Percentiles rank a stretch among this genome's conserved stretches.
Conservation (phyloP, 805 yeast genomes). For the Hyphopichia homilentoma region DNA sequence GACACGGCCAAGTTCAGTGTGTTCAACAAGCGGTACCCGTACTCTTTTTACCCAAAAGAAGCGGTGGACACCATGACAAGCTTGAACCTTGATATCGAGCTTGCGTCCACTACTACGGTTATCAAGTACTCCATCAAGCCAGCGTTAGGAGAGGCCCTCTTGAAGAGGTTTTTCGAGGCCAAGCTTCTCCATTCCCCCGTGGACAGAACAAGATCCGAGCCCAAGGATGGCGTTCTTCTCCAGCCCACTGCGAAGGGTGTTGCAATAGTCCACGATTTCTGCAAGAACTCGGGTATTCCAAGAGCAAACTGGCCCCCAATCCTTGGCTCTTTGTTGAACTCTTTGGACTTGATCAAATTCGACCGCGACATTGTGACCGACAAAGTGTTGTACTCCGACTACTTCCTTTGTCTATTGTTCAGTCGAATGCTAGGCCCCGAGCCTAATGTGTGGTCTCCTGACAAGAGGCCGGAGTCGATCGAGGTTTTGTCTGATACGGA, state of each 20-base stretch:
- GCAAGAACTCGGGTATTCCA: conserved; percentile 51
- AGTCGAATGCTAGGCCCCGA: conserved; percentile 55
- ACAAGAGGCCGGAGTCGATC: conserved; percentile 44
- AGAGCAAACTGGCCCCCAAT: conserved; percentile 38
- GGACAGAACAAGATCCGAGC: conserved; percentile 57
- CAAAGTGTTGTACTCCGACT: conserved; percentile 55
- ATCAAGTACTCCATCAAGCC: conserved; percentile 52
- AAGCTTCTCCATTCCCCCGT: conserved; percentile 71
- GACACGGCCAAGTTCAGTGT: conserved; percentile 13
- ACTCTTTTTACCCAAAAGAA: conserved; percentile 46
- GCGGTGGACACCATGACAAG: conserved; percentile 53
- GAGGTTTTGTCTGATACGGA: background rate
- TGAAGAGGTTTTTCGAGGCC: conserved; percentile 54
- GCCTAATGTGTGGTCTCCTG: conserved; percentile 71
- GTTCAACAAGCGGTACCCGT: conserved; percentile 41
- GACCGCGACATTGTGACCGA: conserved; percentile 63
- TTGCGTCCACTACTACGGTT: conserved; percentile 47
- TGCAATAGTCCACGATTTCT: conserved; percentile 59
- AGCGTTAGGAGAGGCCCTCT: conserved; percentile 44
- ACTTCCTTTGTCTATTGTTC: conserved; percentile 64
- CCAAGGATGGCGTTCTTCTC: conserved; percentile 41
- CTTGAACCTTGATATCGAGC: conserved; percentile 46
- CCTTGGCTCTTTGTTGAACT: conserved; percentile 56
- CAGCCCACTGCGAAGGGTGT: conserved; percentile 95
- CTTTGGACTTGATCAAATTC: conserved; percentile 66